Evolutionary conservation across 2,329 filamentous ascomycete genomes (phyloP).

Genomic region (Penicillium italicum): DNA sequence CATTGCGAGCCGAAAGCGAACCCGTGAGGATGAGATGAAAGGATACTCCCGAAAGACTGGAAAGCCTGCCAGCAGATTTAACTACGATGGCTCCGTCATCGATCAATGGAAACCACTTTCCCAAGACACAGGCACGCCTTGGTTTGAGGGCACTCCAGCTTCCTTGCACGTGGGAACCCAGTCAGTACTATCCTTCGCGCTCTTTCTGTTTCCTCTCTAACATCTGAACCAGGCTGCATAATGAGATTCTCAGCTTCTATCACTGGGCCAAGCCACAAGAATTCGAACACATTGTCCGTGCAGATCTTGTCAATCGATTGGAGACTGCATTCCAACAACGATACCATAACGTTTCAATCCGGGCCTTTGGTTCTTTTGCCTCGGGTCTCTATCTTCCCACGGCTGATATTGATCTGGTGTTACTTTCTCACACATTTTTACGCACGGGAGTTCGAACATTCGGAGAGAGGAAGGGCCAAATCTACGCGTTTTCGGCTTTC

Average conservation of each 20-base stretch:
- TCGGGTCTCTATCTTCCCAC: constrained; percentile 73
- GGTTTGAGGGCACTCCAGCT: constrained; percentile 46
- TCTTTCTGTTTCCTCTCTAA: neutral
- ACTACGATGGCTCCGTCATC: constrained; percentile 50
- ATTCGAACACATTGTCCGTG: constrained; percentile 73
- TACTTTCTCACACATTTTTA: constrained; percentile 62
- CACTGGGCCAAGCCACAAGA: constrained; percentile 72
- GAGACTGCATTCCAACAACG: constrained; percentile 55
- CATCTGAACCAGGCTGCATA: constrained; percentile 63
- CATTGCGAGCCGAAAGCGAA: constrained; percentile 71
- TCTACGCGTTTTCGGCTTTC: constrained; percentile 62
- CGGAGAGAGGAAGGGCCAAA: constrained; percentile 50
- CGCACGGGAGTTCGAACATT: constrained; percentile 50
- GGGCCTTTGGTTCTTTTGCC: constrained; percentile 89
- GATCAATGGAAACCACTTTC: constrained; percentile 51
- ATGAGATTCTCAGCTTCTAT: constrained; percentile 87
- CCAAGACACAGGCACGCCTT: constrained; percentile 55
- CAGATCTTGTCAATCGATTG: constrained; percentile 68
- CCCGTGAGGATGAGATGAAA: constrained; percentile 65
- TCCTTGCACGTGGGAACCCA: constrained; percentile 33
- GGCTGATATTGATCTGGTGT: constrained; percentile 90
- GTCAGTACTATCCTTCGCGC: constrained; percentile 22
- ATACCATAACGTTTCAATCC: constrained; percentile 61
- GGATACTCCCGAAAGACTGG: constrained; percentile 52
- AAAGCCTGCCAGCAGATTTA: constrained; percentile 52